A percentile compares a stretch with the other conserved stretches of the same genome.
Conservation (phyloP, 371 early-diverging fungal genomes). For the Racocetra persica region DNA sequence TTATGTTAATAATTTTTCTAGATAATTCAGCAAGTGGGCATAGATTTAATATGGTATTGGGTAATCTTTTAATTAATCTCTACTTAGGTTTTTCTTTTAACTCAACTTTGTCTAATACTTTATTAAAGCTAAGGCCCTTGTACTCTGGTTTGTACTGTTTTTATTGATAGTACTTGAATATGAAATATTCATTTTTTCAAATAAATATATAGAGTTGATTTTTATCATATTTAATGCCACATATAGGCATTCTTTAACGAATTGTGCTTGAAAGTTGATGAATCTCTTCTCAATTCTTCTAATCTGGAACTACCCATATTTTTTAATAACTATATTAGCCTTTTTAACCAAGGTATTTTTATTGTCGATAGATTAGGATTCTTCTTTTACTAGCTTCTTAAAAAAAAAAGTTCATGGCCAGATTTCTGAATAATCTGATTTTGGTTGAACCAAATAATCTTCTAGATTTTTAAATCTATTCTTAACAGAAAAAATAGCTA, state of each 20-base stretch:
- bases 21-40: background rate
- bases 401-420: constrained; percentile 21
- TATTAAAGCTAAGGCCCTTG: background rate
- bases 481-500: background rate
- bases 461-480: background rate
- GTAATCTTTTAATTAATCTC: constrained; percentile 4
- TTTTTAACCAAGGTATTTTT: constrained; percentile 4
- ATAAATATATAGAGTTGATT: constrained; percentile 18
- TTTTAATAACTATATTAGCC: constrained; percentile 1
- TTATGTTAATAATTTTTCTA: constrained; percentile 10
- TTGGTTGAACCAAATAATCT: constrained; percentile 19
- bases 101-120: too few relatives aligned
- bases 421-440: constrained; percentile 17
- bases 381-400: constrained; percentile 2
- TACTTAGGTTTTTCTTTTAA: constrained; percentile 13
- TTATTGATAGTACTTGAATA: background rate
- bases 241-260: constrained; percentile 22
- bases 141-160: background rate
- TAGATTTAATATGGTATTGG: background rate
- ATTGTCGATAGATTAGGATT: constrained; percentile 13
- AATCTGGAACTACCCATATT: background rate
- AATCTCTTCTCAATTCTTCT: background rate
- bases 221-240: constrained; percentile 7
- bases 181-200: constrained; percentile 9
- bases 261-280: constrained; percentile 31